These are phyloP conservation scores for Acacia confusa DNA, from an alignment of 306 rosid genomes.

Conservation along the genomic window DNA sequence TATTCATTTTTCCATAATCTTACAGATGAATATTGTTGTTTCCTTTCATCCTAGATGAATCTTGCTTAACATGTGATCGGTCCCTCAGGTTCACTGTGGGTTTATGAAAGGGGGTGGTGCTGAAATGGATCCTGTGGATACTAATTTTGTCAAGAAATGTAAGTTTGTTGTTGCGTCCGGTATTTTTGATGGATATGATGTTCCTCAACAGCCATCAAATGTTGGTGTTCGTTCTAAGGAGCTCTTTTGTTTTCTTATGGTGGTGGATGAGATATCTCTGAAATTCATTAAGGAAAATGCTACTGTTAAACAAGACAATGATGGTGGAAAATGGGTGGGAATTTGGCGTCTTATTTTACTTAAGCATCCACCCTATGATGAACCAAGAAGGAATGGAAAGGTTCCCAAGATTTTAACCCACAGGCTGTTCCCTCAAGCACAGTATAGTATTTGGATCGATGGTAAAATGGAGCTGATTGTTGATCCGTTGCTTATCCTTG, in stretches of 20 bases:
- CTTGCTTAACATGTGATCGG: conserved; percentile 27
- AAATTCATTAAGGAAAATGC: conserved; percentile 72
- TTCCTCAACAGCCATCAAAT: conserved; percentile 89
- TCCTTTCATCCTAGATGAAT: background rate
- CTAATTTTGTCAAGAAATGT: conserved; percentile 78
- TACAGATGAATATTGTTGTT: background rate
- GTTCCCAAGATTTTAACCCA: conserved; percentile 94
- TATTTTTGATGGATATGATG: conserved; percentile 91
- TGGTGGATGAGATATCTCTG: conserved; percentile 80
- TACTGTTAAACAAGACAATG: conserved; percentile 63
- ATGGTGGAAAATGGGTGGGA: conserved; percentile 91
- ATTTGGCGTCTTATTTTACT: conserved; percentile 89
- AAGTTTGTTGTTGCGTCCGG: conserved; percentile 95
- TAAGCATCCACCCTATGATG: conserved; percentile 89
- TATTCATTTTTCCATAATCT: conserved; percentile 25
- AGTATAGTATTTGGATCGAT: conserved; percentile 96
- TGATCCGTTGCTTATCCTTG: conserved; percentile 89
- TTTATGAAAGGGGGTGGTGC: conserved; percentile 86
- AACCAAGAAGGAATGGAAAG: conserved; percentile 96
- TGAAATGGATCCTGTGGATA: conserved; percentile 69
- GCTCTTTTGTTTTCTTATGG: conserved; percentile 96
- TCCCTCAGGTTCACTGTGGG: conserved; percentile 86
- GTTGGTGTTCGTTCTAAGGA: conserved; percentile 71
- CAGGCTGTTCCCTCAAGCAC: conserved; percentile 85
- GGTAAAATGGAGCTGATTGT: conserved; percentile 98